These are phyloP conservation scores for Nitzschia sp. DNA, from an alignment of 108 stramenopile genomes.

Conservation along the genomic window DNA sequence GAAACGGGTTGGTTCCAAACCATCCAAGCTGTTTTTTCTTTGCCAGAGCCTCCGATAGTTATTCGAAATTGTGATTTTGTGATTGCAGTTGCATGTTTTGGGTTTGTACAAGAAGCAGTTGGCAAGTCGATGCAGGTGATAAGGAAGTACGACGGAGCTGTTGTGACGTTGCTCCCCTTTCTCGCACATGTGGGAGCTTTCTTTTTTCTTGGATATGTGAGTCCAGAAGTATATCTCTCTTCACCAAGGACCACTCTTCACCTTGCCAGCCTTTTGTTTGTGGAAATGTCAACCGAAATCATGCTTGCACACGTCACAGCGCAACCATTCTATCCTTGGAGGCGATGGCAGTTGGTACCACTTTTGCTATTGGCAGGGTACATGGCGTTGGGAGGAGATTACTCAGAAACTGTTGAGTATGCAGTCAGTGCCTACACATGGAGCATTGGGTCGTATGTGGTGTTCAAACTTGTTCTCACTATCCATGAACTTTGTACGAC, in stretches of 20 bases:
- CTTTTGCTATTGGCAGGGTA: conserved; percentile 45
- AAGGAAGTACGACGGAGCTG: conserved; percentile 34
- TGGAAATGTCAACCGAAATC: conserved; percentile 76
- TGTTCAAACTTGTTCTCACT: conserved; percentile 52
- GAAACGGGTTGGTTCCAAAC: conserved; percentile 39
- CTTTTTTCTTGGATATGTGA: conserved; percentile 40
- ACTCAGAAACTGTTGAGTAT: conserved; percentile 24
- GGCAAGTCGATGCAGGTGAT: conserved; percentile 45
- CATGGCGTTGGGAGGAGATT: conserved; percentile 4
- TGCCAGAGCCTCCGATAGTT: conserved; percentile 22
- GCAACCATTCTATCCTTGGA: conserved; percentile 34
- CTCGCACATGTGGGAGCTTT: conserved; percentile 33
- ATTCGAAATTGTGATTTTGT: conserved; percentile 63
- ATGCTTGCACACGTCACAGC: conserved; percentile 84
- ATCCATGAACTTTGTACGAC: conserved; percentile 74
- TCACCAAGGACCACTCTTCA: conserved; percentile 64
- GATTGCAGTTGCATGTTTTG: conserved; percentile 37
- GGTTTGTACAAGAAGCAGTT: conserved; percentile 56
- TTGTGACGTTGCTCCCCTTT: conserved; percentile 50
- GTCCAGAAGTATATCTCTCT: conserved; percentile 42
- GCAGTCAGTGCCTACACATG: conserved; percentile 52
- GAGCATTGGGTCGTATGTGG: conserved; percentile 52
- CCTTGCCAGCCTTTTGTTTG: conserved; percentile 63
- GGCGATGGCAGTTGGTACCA: conserved; percentile 59
- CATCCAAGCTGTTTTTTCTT: conserved; percentile 21